Evolutionary conservation across 2,329 filamentous ascomycete species (phyloP).

Genomic region (Sarocladiaceae sp.): DNA sequence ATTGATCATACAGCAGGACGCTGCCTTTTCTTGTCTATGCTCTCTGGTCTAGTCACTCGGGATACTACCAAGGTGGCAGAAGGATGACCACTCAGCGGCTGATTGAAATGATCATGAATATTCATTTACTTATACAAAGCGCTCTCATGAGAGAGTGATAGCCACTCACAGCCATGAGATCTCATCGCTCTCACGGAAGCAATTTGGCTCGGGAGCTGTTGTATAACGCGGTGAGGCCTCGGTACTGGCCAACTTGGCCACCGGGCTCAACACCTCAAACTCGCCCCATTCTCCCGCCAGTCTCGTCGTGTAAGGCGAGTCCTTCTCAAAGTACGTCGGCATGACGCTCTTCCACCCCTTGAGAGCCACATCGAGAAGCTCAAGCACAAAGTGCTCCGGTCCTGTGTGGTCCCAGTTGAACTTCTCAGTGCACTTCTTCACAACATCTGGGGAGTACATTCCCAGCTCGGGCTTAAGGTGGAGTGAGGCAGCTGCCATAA

Average conservation of each 20-base stretch:
- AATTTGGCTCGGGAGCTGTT: not conserved
- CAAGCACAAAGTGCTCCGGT: not conserved
- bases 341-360: not conserved
- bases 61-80: too few species aligned
- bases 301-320: not conserved
- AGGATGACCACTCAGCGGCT: too few species aligned
- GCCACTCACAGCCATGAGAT: not conserved
- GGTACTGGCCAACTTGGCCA: not conserved
- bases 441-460: constrained; percentile 19
- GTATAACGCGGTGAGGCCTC: not conserved
- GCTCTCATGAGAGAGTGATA: too few species aligned
- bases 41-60: too few species aligned
- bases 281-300: not conserved
- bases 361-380: not conserved
- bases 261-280: not conserved
- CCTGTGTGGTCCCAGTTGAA: not conserved
- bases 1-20: too few species aligned
- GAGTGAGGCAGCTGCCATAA: constrained; percentile 21
- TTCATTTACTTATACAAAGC: too few species aligned
- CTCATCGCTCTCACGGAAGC: not conserved
- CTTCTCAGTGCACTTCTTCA: constrained; percentile 9
- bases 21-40: too few species aligned
- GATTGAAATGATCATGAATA: too few species aligned
- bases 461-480: constrained; percentile 23
- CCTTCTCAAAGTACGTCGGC: not conserved